Percentiles rank a stretch among this genome's conserved stretches.
These are phyloP conservation scores for Didymella pinodella DNA, from an alignment of 2,329 filamentous ascomycete genomes.

Conservation along the genomic window DNA sequence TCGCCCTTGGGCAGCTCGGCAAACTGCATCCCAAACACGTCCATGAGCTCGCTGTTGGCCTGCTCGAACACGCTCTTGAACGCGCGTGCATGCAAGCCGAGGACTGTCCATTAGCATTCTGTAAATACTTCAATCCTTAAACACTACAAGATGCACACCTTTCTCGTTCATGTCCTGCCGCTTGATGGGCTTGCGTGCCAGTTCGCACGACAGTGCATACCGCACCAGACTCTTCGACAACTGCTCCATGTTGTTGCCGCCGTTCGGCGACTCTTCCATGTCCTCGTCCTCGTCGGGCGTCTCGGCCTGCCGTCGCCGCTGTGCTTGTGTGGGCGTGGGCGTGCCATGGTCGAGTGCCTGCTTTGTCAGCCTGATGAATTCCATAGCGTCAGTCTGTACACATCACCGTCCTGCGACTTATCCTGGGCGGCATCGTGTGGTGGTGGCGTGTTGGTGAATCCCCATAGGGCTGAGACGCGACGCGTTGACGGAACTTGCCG, in stretches of 20 bases:
- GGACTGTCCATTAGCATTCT: constrained; percentile 57
- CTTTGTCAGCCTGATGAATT: neutral
- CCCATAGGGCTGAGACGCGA: constrained; percentile 25
- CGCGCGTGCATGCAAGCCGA: constrained; percentile 71
- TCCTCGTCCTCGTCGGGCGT: constrained; percentile 30
- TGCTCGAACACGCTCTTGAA: constrained; percentile 81
- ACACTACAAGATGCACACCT: constrained; percentile 29
- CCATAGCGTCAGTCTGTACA: neutral
- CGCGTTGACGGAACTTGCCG: constrained; percentile 29
- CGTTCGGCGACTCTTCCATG: constrained; percentile 20
- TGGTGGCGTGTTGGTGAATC: neutral
- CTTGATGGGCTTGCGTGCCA: constrained; percentile 65
- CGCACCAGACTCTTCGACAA: constrained; percentile 70
- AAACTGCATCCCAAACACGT: constrained; percentile 91
- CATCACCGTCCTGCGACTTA: constrained; percentile 11
- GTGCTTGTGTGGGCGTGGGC: constrained; percentile 29
- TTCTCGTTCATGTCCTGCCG: constrained; percentile 66
- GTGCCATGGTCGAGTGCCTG: constrained; percentile 27
- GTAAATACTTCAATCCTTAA: fast-evolving
- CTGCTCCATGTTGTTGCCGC: constrained; percentile 49
- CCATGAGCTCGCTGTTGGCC: constrained; percentile 75
- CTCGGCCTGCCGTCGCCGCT: constrained; percentile 28
- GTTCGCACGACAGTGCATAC: constrained; percentile 67
- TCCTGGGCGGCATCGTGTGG: constrained; percentile 24
- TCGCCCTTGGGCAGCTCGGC: constrained; percentile 81